A percentile compares a stretch with the other conserved stretches of the same genome.
phyloP scores from a whole-genome alignment of 2,329 filamentous ascomycete genomes.

The Pezizomycotina sp. region DNA sequence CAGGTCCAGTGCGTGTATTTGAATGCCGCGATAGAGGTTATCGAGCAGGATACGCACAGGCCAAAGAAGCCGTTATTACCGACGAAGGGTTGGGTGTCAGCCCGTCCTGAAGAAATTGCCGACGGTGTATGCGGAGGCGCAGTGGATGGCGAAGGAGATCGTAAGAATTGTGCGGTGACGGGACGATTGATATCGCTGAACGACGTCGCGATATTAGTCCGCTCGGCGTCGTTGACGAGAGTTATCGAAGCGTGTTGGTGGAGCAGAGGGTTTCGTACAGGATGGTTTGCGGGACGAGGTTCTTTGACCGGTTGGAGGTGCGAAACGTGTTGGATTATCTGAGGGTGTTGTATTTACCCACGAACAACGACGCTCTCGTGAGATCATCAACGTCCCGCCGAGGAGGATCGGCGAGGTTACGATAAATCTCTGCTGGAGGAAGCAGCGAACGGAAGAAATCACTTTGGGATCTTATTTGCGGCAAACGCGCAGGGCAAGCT shows the following conservation, averaged over 20 bases:
- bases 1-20: constrained; percentile 76
- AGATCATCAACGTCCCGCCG: constrained; percentile 70
- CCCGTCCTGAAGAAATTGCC: constrained; percentile 66
- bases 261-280: constrained; percentile 70
- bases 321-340: constrained; percentile 79
- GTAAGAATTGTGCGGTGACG: constrained; percentile 51
- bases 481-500: constrained; percentile 39
- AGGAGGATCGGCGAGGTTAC: constrained; percentile 68
- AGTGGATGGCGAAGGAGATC: constrained; percentile 80
- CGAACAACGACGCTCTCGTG: constrained; percentile 74
- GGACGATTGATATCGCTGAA: constrained; percentile 55
- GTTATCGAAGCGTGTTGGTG: constrained; percentile 69
- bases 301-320: constrained; percentile 82
- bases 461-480: constrained; percentile 55
- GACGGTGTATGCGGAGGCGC: constrained; percentile 54
- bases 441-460: constrained; percentile 50
- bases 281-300: constrained; percentile 81
- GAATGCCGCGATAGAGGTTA: constrained; percentile 62
- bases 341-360: constrained; percentile 64
- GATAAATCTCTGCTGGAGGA: constrained; percentile 58
- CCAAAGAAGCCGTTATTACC: constrained; percentile 66
- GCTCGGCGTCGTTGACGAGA: constrained; percentile 65
- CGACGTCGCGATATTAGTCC: constrained; percentile 75
- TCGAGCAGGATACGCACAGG: constrained; percentile 70
- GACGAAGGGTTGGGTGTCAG: constrained; percentile 61